A percentile compares a stretch with the other conserved stretches of the same genome.
These are phyloP conservation scores for Pyronema omphalodes DNA, from an alignment of 495 filamentous ascomycete species.

Conservation along the genomic window DNA sequence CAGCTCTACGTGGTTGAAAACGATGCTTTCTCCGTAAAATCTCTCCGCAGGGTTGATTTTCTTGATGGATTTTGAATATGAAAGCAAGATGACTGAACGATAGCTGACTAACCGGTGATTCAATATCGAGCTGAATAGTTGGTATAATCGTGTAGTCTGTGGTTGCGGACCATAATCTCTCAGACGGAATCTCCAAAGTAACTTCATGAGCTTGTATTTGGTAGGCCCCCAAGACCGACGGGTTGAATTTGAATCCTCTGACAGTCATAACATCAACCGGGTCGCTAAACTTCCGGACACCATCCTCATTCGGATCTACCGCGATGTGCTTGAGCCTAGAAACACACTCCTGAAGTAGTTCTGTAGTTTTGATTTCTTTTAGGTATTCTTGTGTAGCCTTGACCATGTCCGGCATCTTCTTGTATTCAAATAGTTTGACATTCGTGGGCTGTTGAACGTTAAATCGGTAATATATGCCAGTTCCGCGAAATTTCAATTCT, in stretches of 20 bases:
- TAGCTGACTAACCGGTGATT: not conserved
- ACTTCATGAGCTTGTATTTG: not conserved
- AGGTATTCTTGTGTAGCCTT: not conserved
- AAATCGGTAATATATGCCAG: not conserved
- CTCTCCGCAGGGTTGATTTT: not conserved
- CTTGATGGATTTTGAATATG: not conserved
- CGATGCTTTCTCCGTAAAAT: not conserved
- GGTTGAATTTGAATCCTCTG: not conserved
- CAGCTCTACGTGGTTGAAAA: not conserved
- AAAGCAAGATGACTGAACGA: not conserved
- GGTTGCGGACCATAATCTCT: not conserved
- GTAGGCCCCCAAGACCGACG: not conserved
- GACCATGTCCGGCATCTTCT: not conserved
- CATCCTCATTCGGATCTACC: not conserved
- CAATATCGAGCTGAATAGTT: not conserved
- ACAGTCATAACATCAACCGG: not conserved
- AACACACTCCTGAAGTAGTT: not conserved
- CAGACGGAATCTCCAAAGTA: not conserved
- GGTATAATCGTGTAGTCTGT: not conserved
- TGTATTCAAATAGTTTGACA: not conserved
- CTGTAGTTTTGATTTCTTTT: not conserved
- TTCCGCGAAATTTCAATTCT: not conserved
- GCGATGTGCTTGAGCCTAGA: not conserved
- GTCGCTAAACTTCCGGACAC: not conserved
- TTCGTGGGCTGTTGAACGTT: not conserved